Conservation (phyloP, 805 yeast genomes). For the Candida mattraensis region DNA sequence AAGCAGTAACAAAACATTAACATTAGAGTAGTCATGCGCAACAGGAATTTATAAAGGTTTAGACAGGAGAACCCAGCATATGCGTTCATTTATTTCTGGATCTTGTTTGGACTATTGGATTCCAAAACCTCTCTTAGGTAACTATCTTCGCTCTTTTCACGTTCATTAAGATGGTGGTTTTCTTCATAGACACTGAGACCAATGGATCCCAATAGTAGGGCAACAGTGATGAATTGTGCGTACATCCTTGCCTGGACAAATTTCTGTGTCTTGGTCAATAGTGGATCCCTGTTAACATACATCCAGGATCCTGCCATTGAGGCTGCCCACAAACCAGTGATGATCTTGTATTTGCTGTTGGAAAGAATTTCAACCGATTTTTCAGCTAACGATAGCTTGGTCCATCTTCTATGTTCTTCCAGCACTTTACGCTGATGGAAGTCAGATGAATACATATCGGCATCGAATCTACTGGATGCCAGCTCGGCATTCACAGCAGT, state of each 20-base stretch:
- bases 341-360: conserved; percentile 62
- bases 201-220: conserved; percentile 66
- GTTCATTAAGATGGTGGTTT: conserved; percentile 43
- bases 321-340: conserved; percentile 76
- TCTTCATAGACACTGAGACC: conserved; percentile 65
- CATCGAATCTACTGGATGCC: conserved; percentile 67
- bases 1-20: too few species aligned
- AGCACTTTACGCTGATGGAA: conserved; percentile 39
- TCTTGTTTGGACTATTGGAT: conserved; percentile 9
- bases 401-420: conserved; percentile 54
- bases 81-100: conserved; percentile 1
- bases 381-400: conserved; percentile 46
- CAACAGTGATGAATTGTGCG: conserved; percentile 81
- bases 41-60: too few species aligned
- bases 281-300: conserved; percentile 66
- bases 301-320: conserved; percentile 81
- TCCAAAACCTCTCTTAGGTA: conserved; percentile 47
- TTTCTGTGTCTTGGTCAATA: conserved; percentile 75
- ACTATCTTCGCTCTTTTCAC: conserved; percentile 32
- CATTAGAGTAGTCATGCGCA: too few species aligned
- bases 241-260: conserved; percentile 89
- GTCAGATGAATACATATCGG: conserved; percentile 53
- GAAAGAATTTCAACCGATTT: conserved; percentile 49
- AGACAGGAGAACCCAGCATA: conserved; percentile 7
- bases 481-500: conserved; percentile 70